Base-by-base conservation (phyloP, 2,329 filamentous ascomycete species). In the Aspergillus jensenii region DNA sequence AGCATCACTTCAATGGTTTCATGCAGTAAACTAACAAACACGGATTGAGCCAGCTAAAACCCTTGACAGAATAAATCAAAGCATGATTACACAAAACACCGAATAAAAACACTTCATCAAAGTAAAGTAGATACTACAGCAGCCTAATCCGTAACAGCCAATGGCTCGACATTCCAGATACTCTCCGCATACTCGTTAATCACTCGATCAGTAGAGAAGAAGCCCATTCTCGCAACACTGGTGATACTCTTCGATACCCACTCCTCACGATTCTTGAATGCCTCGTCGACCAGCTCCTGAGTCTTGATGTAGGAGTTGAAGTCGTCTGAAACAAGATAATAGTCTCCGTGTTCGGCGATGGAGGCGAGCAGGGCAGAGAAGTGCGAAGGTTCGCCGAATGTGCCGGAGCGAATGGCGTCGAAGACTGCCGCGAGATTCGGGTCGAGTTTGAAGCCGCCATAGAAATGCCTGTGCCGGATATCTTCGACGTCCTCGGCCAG, bases 181-280 rank as follows among this genome's bases (percentile, higher is more conserved):
- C 84, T 87, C 75, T 99, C 93, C 0, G 95, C 95, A 78, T 99
- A 99, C 82, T 97, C 93, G 69, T 93, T 91, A 75, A 98, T 97
- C 78, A 93, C 96, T 40, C 93, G 85, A 75, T 98, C 93, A 63
- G 90, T 93, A 66, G 87, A 93, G 81, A 98, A 98, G 85, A 98
- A 98, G 39, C 93, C 95, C 95, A 99, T 99, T 41, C 93, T 83
- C 6, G 91, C 84, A 17, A 99, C 95, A 59, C 90, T 90, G 43
- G 85, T 87, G 71, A 99, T 98, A 63, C 85, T 89, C 84, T 97
- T 97, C 62, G 86, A 89, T 58, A 96, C 79, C 95, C 95, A 99
- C 68, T 90, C 89, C 59, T 97, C 92, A 74, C 93, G 90, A 77
- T 98, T 89, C 76, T 86, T 87, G 82, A 96, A 99, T 51, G 91